Base-by-base conservation (phyloP, 2,329 filamentous ascomycete genomes). In the Colletotrichum camelliae region DNA sequence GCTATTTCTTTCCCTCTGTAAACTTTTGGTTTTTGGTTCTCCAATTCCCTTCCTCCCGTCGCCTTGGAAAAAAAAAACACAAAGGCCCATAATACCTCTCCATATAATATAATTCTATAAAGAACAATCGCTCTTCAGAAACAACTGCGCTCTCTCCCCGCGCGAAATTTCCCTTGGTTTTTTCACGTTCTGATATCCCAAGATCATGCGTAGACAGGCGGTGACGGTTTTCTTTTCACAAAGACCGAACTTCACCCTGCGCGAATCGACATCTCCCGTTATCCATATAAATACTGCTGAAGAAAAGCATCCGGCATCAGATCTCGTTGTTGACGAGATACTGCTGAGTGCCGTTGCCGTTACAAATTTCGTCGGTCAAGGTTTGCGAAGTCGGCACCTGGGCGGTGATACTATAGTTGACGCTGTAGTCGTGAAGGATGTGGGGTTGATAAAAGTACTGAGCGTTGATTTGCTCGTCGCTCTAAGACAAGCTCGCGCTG, bases 401-500 rank as follows among this genome's bases (percentile, higher is more conserved):
- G 24, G 24, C 24, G 24, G 24, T 27, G 24, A 21, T 31, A n/a
- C 33, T 35, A 35, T 31, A 62, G 31, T 33, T 35, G 27, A 13
- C 31, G n/a, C n/a, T 35, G 6, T 35, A 35, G 65, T 55, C 55
- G 65, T 29, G 13, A 27, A 33, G 27, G 43, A 74, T 43, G 21
- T 35, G 27, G 33, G 71, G 71, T 65, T 74, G 71, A 35, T 70
- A 35, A 70, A 43, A 27, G 48, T 74, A 74, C 18, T 67, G 58
- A 70, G 67, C 43, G 43, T 39, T 70, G 27, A 74, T 31, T n/a
- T 35, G n/a, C 24, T n/a, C 24, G 67, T 70, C 71, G 60, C 27
- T 64, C 71, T 74, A 74, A 43, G 71, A 74, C 67, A 70, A 31
- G 57, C 71, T 74, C 57, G 70, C 58, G 33, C 70, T 72, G 31